These are phyloP conservation scores for Boletellus sp. DNA, from an alignment of 1,284 basidiomycete species.

Conservation along the genomic window DNA sequence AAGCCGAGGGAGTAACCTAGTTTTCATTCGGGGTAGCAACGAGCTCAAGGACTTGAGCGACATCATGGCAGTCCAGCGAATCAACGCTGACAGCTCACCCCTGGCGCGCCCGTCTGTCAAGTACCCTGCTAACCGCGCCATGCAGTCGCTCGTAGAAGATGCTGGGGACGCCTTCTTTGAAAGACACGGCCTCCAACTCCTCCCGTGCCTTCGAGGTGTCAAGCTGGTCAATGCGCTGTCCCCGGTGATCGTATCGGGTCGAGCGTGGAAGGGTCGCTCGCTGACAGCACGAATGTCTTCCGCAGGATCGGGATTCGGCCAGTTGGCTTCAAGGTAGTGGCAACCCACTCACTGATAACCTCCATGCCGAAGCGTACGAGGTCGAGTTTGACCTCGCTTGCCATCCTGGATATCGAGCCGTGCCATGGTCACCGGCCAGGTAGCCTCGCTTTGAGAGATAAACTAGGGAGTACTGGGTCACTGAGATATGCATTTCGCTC, in stretches of 20 bases:
- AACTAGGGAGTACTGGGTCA: constrained; percentile 54
- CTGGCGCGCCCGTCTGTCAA: constrained; percentile 79
- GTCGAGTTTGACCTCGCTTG: constrained; percentile 50
- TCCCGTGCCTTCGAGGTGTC: constrained; percentile 71
- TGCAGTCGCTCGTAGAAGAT: constrained; percentile 45
- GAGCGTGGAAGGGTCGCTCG: constrained; percentile 46
- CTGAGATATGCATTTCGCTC: constrained; percentile 59
- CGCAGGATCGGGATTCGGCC: constrained; percentile 1
- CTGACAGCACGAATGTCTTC: constrained; percentile 50
- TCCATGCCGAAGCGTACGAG: constrained; percentile 52
- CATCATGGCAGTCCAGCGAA: background rate
- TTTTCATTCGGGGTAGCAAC: constrained; percentile 58
- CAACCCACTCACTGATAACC: constrained; percentile 44
- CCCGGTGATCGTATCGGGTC: constrained; percentile 69
- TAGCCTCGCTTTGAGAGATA: constrained; percentile 44
- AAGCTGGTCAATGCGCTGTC: constrained; percentile 58
- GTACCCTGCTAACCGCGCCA: constrained; percentile 55
- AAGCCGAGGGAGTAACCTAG: constrained; percentile 52
- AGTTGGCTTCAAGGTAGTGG: too few relatives aligned
- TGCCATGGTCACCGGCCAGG: background rate
- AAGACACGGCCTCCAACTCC: constrained; percentile 62
- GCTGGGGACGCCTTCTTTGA: constrained; percentile 67
- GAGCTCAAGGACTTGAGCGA: constrained; percentile 53
- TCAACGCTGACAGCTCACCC: constrained; percentile 38
- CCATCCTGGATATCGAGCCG: constrained; percentile 2